Base-by-base conservation (phyloP, 2,329 filamentous ascomycete genomes). In the Cylindrodendrum hubeiense region DNA sequence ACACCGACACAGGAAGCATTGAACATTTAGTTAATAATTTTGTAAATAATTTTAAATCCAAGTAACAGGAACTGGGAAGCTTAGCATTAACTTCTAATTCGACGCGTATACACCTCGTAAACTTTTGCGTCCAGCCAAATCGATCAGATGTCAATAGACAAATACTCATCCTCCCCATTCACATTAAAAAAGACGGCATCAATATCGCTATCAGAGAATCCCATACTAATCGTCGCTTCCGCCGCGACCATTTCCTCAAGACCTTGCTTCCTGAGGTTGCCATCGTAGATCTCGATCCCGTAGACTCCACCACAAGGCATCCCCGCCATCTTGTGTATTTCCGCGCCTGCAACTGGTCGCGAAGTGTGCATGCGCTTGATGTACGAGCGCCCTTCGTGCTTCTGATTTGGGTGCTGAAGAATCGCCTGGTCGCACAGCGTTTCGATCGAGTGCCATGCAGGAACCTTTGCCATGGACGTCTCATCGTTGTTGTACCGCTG, bases 1-100 rank as follows among this genome's bases (percentile, higher is more conserved):
- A 15, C 72, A 74, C 56, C 60, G 72, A n/a, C 65, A 67, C 10
- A 68, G 51, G 21, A 74, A 63, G 47, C 68, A 71, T n/a, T 73
- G 24, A 68, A 26, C 19, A 22, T 3, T 43, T 5, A n/a, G n/a
- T n/a, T n/a, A n/a, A n/a, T n/a, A n/a, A n/a, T n/a, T 5, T 21
- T n/a, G 5, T 21, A 52, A 41, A 46, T 26, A 28, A 46, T 63
- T 33, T 17, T 26, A 19, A 22, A 47, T 19, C 26, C 8, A 19
- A 21, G 37, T 30, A 43, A 22, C 22, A 43, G 46, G 17, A 26
- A 6, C 28, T 54, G 39, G 30, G 22, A 24, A 19, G 21, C 46
- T 30, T 41, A 21, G 26, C 12, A 41, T 56, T 33, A 39, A 28
- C 28, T 44, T 41, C 47, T 52, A 65, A 55, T 60, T 56, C 44